Conservation (phyloP, 192 early-diverging fungal species). For the Backusella parvicylindrica region DNA sequence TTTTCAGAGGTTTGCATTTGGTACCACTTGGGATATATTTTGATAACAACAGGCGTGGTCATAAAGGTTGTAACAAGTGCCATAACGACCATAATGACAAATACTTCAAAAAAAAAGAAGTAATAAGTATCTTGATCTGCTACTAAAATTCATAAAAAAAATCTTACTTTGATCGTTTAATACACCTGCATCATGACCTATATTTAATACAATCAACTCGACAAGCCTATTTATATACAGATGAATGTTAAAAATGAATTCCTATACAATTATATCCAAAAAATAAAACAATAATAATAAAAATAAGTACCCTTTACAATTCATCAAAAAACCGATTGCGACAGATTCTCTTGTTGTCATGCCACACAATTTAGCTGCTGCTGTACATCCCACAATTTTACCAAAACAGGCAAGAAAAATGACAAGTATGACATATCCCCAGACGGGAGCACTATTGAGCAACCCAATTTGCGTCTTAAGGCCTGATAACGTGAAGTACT, state of each 20-base stretch:
- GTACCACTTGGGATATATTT: constrained; percentile 70
- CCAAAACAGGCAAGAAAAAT: constrained; percentile 76
- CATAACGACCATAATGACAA: constrained; percentile 48
- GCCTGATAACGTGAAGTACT: constrained; percentile 91
- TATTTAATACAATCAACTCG: constrained; percentile 93
- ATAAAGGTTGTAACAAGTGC: constrained; percentile 75
- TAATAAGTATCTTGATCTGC: neutral
- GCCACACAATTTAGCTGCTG: constrained; percentile 62
- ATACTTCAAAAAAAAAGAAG: constrained; percentile 19
- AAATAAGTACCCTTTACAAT: constrained; percentile 73
- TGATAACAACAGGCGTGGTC: constrained; percentile 74
- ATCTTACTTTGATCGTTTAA: constrained; percentile 56
- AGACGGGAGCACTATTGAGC: constrained; percentile 64
- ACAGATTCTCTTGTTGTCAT: constrained; percentile 81
- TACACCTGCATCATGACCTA: constrained; percentile 80
- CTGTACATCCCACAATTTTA: constrained; percentile 78
- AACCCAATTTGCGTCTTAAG: constrained; percentile 82
- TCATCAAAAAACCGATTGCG: constrained; percentile 88
- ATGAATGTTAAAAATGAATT: neutral
- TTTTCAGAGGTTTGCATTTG: constrained; percentile 36
- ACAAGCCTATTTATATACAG: constrained; percentile 65
- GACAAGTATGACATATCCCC: constrained; percentile 76
- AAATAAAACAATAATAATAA: neutral
- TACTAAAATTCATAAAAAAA: neutral
- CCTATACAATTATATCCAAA: neutral